phyloP scores from a whole-genome alignment of 257 asterid genomes.

The Coffea eugenioides region DNA sequence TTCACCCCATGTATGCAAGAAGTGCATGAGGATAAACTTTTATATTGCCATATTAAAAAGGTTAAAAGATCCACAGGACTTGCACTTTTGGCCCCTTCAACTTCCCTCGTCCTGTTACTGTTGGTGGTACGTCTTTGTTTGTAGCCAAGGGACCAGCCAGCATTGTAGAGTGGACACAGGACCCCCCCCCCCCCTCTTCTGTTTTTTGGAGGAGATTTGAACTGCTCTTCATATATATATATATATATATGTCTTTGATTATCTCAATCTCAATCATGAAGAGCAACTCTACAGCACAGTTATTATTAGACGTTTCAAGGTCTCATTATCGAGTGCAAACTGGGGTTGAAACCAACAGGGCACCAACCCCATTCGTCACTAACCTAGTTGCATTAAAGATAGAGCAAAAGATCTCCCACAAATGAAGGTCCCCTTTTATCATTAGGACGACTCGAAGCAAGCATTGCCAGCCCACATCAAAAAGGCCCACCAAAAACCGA shows the following conservation, averaged over 20 bases:
- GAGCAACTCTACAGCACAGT: neutral
- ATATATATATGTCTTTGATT: neutral
- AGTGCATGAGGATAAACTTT: constrained; percentile 30
- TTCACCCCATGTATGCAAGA: constrained; percentile 2
- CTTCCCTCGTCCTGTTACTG: constrained; percentile 2
- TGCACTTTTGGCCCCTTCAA: constrained; percentile 27
- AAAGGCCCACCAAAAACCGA: constrained; percentile 6
- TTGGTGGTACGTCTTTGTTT: constrained; percentile 1
- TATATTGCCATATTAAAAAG: constrained; percentile 13
- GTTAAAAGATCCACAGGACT: constrained; percentile 9
- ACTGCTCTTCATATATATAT: no score
- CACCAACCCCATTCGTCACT: neutral
- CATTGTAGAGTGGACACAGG: constrained; percentile 22
- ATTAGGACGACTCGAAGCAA: neutral
- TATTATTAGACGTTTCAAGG: neutral
- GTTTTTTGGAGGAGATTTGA: neutral
- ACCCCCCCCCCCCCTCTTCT: neutral
- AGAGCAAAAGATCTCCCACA: neutral
- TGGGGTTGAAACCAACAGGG: neutral
- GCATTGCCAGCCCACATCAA: neutral
- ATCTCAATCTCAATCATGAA: neutral
- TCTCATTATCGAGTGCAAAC: neutral
- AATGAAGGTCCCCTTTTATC: neutral
- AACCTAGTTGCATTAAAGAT: neutral
- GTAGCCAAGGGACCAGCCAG: constrained; percentile 20